Evolutionary conservation across 257 asterid genomes (phyloP), one percentile per base, ranked within the genome.

Genomic region (Solanum medicagineum): DNA sequence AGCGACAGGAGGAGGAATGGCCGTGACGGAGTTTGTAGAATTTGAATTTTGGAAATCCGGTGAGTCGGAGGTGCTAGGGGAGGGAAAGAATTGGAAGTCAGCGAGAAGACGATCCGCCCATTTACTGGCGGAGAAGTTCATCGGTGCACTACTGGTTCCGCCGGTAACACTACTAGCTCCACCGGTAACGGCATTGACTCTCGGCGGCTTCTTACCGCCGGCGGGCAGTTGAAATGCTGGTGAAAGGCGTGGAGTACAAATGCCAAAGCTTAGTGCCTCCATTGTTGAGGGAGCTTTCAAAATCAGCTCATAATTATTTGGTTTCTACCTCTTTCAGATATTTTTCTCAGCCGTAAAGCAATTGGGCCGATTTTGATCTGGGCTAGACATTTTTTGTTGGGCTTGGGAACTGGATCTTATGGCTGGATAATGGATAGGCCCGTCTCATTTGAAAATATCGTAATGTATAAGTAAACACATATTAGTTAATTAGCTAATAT

Each of bases 21-120:
- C 26, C 5, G 59, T 47, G 86, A 91, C 29, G 90, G 93, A 47
- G 90, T 40, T 59, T 7, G 88, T 26, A 57, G 91, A 88, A 80
- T 85, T 87, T 55, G 89, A 24, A 81, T 45, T 54, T n/a, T 82
- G 83, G 42, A 73, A 66, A 84, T 90, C 93, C 85, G 90, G 81
- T 55, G 91, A 77, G 51, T 91, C 91, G 14, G 93, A 71, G 42
- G 82, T 16, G 32, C 36, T 53, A 71, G 84, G 75, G 89, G 96
- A 88, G 59, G 99, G 99, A 80, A 94, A 93, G 90, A 95, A 97
- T 81, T 97, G 99, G 90, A 97, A 95, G 88, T 97, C 99, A 77
- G 94, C 85, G 85, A 97, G 92, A 45, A 97, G 98, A 86, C 99
- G 98, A 40, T 97, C 98, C 26, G 99, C 99, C 99, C 99, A 97